These are phyloP conservation scores for Cercospora citrullina DNA, from an alignment of 2,329 filamentous ascomycete genomes.

Conservation along the genomic window DNA sequence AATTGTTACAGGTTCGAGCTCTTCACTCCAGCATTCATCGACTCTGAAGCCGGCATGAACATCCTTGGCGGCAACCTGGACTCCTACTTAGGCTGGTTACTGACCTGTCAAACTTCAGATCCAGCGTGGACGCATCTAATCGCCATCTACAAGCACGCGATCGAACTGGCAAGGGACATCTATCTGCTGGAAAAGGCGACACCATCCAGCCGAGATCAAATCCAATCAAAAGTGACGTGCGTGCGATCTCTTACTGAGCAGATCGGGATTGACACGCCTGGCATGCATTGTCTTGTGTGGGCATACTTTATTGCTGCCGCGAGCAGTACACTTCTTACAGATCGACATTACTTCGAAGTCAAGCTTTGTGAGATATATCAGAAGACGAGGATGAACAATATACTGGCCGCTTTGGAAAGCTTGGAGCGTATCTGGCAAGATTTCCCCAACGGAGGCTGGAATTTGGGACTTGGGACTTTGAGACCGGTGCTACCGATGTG, in stretches of 20 bases:
- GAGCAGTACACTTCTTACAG: not conserved
- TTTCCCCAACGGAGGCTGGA: not conserved
- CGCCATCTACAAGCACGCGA: not conserved
- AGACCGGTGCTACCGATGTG: not conserved
- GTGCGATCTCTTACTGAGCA: not conserved
- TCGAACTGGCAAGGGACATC: not conserved
- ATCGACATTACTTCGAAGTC: not conserved
- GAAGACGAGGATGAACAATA: not conserved
- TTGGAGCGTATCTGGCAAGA: not conserved
- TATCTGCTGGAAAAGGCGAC: not conserved
- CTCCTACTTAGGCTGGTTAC: not conserved
- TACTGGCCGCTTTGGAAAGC: not conserved
- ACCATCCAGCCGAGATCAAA: not conserved
- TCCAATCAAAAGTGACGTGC: not conserved
- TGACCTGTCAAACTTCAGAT: not conserved
- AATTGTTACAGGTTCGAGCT: not conserved
- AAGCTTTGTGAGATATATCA: not conserved
- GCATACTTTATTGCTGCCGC: not conserved
- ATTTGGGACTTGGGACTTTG: not conserved
- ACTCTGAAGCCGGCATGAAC: not conserved
- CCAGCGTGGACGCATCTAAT: not conserved
- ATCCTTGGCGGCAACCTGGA: not conserved
- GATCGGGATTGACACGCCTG: not conserved
- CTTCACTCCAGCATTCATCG: not conserved
- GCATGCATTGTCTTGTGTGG: not conserved